Base-by-base conservation (phyloP, 2,329 filamentous ascomycete species). In the Paecilomyces niveus region DNA sequence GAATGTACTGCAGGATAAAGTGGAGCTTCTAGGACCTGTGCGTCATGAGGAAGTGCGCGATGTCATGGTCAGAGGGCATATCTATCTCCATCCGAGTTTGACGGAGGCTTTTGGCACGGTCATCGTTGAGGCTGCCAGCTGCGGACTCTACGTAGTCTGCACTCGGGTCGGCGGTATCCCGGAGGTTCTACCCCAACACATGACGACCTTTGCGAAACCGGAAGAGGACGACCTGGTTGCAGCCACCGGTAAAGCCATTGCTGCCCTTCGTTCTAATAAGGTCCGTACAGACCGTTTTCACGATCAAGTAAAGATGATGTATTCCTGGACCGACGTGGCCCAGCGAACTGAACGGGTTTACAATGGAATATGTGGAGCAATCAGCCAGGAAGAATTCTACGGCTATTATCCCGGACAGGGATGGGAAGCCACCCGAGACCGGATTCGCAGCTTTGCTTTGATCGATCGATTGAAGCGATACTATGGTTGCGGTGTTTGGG, bases 21-120 rank as follows among this genome's bases (percentile, higher is more conserved):
- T 99, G 9, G 89, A 95, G 68, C 88, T 99, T 80, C 81, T 99
- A 3, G 94, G 94, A 2, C 87, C 93, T 7, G 87, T 99, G 21
- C 88, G 93, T 18, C 94, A 99, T 70, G 95, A 99, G 70, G 92
- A 97, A 68, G 94, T 99, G 15, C 87, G 94, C 63, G 91, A 97
- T 70, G 92, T 99, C 62, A 99, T 99, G 94, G 88, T 97, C 18
- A 86, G 90, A 57, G 94, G 94, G 0, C 92, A 99, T 71, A 96
- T 99, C 63, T 97, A 97, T 70, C 85, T 99, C 1, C 92, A 97
- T 69, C 94, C 94, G 0, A 95, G 89, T 58, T 81, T 99, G 54
- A 99, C 94, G 0, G 94, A 99, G 74, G 94, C 94, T 0, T 99
- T 99, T 67, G 94, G 94, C 22, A 99, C 94, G 0, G 94, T 99